phyloP scores from a whole-genome alignment of 371 early-diverging fungal genomes.

The Actinomortierella wolfii region DNA sequence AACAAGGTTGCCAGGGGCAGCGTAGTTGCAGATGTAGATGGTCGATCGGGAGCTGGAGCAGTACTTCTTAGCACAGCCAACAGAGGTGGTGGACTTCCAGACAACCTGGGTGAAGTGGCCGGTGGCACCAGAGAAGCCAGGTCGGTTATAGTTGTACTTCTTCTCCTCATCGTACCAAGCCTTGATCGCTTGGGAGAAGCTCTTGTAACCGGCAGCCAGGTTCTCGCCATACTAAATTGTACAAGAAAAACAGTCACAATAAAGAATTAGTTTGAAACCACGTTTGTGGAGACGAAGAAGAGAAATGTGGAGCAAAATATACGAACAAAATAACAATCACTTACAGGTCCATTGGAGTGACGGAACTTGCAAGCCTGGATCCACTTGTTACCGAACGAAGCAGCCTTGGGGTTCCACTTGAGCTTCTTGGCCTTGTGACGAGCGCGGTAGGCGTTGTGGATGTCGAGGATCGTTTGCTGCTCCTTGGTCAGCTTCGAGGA shows the following conservation, averaged over 20 bases:
- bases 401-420: constrained; percentile 51
- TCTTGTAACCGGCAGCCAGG: constrained; percentile 49
- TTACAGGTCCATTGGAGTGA: constrained; percentile 44
- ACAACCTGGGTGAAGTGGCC: constrained; percentile 48
- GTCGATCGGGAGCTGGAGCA: constrained; percentile 44
- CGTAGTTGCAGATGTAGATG: constrained; percentile 56
- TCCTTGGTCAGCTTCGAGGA: neutral
- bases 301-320: neutral
- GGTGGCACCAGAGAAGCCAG: constrained; percentile 43
- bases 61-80: constrained; percentile 56
- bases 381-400: constrained; percentile 54
- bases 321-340: neutral
- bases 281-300: neutral
- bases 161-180: constrained; percentile 56
- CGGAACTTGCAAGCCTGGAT: constrained; percentile 49
- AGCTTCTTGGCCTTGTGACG: constrained; percentile 51
- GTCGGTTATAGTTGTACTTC: constrained; percentile 48
- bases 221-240: constrained; percentile 51
- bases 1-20: constrained; percentile 52
- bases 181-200: constrained; percentile 33
- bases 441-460: constrained; percentile 54
- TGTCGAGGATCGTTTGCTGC: constrained; percentile 27
- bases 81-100: constrained; percentile 53
- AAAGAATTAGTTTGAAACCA: too few relatives aligned
- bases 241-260: neutral